Evolutionary conservation across 768 basidiomycete genomes (phyloP).

Genomic region (Multifurca ochricompacta): DNA sequence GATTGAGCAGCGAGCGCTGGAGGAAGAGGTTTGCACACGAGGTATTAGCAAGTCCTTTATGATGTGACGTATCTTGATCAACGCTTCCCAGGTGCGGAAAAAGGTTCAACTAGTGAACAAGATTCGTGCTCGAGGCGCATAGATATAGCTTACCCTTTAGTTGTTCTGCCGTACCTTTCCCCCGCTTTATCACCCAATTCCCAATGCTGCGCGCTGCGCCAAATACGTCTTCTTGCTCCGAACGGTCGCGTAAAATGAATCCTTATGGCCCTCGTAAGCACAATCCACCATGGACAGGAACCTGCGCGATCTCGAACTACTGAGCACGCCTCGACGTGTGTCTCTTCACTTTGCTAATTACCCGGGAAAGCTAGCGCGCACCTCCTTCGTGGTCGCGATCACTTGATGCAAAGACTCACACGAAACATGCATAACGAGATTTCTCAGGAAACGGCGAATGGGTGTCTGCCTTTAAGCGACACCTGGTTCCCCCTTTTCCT

Average conservation of each 20-base stretch:
- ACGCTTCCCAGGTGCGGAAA: slow-evolving; percentile 58
- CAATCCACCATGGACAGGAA: neutral
- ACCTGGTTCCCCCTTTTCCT: slow-evolving; percentile 1
- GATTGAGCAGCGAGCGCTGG: slow-evolving; percentile 71
- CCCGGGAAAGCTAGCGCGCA: slow-evolving; percentile 12
- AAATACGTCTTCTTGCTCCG: neutral
- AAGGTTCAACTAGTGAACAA: slow-evolving; percentile 74
- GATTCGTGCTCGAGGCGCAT: slow-evolving; percentile 71
- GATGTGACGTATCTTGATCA: slow-evolving; percentile 18
- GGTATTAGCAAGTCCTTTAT: slow-evolving; percentile 35
- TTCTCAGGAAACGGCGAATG: slow-evolving; percentile 7
- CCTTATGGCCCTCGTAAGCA: slow-evolving; percentile 2
- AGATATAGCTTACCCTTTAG: slow-evolving; percentile 21
- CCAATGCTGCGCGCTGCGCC: slow-evolving; percentile 7
- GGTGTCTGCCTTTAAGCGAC: slow-evolving; percentile 12
- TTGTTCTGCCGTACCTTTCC: slow-evolving; percentile 4
- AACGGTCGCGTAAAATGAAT: neutral
- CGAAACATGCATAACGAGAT: slow-evolving; percentile 13
- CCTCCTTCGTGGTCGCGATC: slow-evolving; percentile 18
- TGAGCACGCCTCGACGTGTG: slow-evolving; percentile 1
- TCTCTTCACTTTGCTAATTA: slow-evolving; percentile 11
- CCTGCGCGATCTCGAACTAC: neutral
- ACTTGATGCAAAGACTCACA: slow-evolving; percentile 11
- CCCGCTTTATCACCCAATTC: slow-evolving; percentile 1
- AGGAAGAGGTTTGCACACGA: slow-evolving; percentile 72